Base-by-base conservation (phyloP, 768 basidiomycete genomes). In the Harrya chromipes region DNA sequence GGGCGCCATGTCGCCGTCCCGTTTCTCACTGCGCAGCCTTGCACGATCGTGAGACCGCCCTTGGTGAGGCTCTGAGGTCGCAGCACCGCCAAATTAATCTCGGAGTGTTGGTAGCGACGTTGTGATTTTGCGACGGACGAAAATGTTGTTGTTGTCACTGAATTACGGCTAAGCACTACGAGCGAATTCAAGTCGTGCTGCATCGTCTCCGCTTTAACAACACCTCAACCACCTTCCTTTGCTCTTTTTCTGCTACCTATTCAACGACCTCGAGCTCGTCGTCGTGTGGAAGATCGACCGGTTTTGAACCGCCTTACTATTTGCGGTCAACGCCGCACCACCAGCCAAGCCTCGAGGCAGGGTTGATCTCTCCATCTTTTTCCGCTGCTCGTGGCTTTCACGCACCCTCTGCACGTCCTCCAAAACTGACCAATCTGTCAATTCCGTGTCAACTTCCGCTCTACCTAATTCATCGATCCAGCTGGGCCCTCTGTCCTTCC, bases 361-460 rank as follows among this genome's bases (percentile, higher is more conserved):
- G 40, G 40, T 50, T 54, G 60, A 65, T 65, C 53, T 65, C 53
- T 27, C 53, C 51, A 53, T 65, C 57, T 63, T 63, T 63, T 62
- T 57, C 52, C 57, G 63, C 47, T 63, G 55, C 63, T 63, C 65
- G 67, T 69, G 66, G 58, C 50, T 52, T 66, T 67, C 66, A 63
- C 66, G 67, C 66, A 67, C 63, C 56, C 53, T 52, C 63, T 66
- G 63, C 67, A 61, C 68, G 52, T 57, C 65, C 62, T 51, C 59
- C 52, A 54, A 64, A 60, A 63, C 50, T 48, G 52, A 58, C 43
- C 60, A 64, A 66, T 46, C 55, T 53, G 56, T 64, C 64, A 52
- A 59, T 58, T 57, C 60, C 45, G 54, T 50, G 43, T 54, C 62
- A 54, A 57, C 61, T 59, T 61, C 52, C 57, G 63, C 43, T 60